Evolutionary conservation across 805 yeast genomes (phyloP).

Genomic region (Wickerhamomyces silvicola): DNA sequence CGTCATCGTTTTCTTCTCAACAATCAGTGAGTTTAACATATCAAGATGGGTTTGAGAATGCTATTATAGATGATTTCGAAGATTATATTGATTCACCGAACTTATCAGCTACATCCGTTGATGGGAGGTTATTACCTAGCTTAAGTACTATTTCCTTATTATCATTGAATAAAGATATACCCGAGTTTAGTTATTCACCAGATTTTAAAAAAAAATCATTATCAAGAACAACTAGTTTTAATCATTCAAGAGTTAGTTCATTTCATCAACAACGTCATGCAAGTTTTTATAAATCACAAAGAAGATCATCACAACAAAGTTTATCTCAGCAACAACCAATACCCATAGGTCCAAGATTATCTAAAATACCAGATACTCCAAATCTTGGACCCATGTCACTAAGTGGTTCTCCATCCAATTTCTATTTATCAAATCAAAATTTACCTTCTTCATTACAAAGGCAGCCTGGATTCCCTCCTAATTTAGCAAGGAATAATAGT

Average conservation of each 20-base stretch:
- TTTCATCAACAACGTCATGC: constrained; percentile 19
- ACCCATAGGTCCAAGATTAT: constrained; percentile 1
- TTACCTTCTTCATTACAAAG: constrained; percentile 15
- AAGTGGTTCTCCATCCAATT: constrained; percentile 17
- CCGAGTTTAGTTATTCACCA: constrained; percentile 1
- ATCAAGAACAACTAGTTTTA: constrained; percentile 13
- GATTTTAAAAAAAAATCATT: constrained; percentile 8
- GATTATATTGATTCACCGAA: constrained; percentile 14
- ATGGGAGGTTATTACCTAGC: constrained; percentile 13
- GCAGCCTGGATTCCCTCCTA: constrained; percentile 11
- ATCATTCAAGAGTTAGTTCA: constrained; percentile 10
- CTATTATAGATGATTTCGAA: constrained; percentile 16
- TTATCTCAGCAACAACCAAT: constrained; percentile 7
- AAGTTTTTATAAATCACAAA: constrained; percentile 3
- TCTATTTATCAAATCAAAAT: constrained; percentile 14
- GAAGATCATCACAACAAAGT: constrained; percentile 6
- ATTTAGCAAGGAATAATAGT: constrained; percentile 9
- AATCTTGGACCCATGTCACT: constrained; percentile 19
- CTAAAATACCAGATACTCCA: constrained; percentile 17
- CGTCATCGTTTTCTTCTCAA: constrained; percentile 4
- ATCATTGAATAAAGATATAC: constrained; percentile 15
- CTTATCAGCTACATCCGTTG: constrained; percentile 18
- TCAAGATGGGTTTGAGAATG: constrained; percentile 10
- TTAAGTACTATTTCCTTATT: constrained; percentile 20
- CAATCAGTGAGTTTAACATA: not conserved